These are phyloP conservation scores for Citrus inodora DNA, from an alignment of 345 rosid genomes.

Conservation along the genomic window DNA sequence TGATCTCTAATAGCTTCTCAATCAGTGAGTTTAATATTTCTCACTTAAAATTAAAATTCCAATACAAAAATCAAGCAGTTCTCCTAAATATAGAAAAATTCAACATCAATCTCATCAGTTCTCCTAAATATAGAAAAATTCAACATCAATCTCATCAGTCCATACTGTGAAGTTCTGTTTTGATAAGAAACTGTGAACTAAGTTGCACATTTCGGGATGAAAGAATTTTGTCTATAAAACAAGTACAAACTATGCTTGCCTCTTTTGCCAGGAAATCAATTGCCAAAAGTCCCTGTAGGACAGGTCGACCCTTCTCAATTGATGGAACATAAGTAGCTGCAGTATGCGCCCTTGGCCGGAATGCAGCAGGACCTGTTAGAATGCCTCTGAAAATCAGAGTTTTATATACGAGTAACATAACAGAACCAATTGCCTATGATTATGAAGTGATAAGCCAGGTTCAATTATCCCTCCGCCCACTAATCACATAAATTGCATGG, in stretches of 20 bases:
- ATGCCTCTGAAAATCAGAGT: slow-evolving; percentile 13
- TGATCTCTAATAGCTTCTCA: not conserved
- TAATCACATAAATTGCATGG: not conserved
- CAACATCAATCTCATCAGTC: too few relatives aligned
- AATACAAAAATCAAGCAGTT: not conserved
- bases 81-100: not conserved
- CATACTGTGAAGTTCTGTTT: too few relatives aligned
- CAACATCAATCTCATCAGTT: too few relatives aligned
- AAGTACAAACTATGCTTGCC: slow-evolving; percentile 47
- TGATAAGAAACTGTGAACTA: too few relatives aligned
- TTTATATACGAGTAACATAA: not conserved
- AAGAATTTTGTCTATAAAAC: not conserved
- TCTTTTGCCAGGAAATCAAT: slow-evolving; percentile 94
- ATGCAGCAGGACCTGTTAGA: slow-evolving; percentile 92
- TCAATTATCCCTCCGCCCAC: not conserved
- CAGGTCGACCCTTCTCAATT: slow-evolving; percentile 95
- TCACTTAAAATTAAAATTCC: not conserved
- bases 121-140: not conserved
- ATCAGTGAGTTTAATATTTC: not conserved
- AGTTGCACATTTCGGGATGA: not conserved
- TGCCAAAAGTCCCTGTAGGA: slow-evolving; percentile 94
- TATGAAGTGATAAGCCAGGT: not conserved
- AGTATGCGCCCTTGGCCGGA: slow-evolving; percentile 83
- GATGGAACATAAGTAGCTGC: slow-evolving; percentile 55
- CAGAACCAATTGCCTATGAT: not conserved